Conservation (phyloP, 257 asterid species). For the Ilex aquifolium region DNA sequence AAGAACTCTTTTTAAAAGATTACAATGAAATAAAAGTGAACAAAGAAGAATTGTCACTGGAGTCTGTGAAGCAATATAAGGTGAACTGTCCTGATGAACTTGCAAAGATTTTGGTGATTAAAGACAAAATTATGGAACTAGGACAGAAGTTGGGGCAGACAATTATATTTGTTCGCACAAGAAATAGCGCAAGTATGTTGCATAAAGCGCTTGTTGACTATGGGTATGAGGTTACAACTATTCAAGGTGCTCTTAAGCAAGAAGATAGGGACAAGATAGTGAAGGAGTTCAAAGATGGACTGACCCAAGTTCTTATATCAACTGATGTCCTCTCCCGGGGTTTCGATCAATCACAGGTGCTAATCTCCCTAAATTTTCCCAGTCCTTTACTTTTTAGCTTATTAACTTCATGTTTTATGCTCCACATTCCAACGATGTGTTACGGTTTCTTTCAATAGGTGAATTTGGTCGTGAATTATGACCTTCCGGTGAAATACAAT, state of each 20-base stretch:
- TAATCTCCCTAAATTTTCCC: neutral
- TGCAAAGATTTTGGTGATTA: conserved; percentile 63
- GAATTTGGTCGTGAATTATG: conserved; percentile 84
- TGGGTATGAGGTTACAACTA: conserved; percentile 89
- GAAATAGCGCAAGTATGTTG: conserved; percentile 45
- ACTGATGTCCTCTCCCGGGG: conserved; percentile 96
- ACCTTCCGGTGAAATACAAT: conserved; percentile 55
- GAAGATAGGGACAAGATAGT: conserved; percentile 72
- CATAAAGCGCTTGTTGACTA: conserved; percentile 42
- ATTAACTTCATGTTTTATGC: conserved; percentile 2
- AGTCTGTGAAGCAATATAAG: conserved; percentile 54
- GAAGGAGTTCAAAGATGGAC: conserved; percentile 80
- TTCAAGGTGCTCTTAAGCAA: conserved; percentile 73
- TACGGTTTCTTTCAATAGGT: conserved; percentile 42
- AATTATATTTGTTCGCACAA: conserved; percentile 63
- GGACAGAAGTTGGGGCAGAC: conserved; percentile 89
- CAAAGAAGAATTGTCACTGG: conserved; percentile 44
- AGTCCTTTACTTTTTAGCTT: neutral
- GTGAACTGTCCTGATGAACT: conserved; percentile 90
- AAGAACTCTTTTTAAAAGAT: conserved; percentile 43
- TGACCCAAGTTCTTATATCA: conserved; percentile 86
- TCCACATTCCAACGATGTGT: conserved; percentile 3
- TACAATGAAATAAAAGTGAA: conserved; percentile 72
- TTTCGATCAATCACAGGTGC: conserved; percentile 86
- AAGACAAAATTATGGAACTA: conserved; percentile 79